Evolutionary conservation across 2,329 filamentous ascomycete species (phyloP).

Genomic region (Podosphaera leucotricha): DNA sequence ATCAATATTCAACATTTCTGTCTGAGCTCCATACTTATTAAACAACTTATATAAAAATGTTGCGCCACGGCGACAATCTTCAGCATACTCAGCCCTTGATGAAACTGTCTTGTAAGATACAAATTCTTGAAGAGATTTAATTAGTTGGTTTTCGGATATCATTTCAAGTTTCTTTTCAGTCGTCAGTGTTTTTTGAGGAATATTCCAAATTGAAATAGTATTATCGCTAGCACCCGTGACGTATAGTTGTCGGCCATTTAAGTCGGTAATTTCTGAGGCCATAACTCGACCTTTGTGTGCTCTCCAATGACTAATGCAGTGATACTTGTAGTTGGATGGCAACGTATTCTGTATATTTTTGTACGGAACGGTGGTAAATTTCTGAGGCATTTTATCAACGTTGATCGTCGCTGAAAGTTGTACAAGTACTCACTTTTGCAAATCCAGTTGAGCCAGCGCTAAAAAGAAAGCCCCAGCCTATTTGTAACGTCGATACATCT

Average conservation of each 20-base stretch:
- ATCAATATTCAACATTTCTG: slow-evolving; percentile 70
- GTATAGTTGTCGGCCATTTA: slow-evolving; percentile 55
- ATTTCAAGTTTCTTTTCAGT: slow-evolving; percentile 7
- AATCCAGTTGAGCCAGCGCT: slow-evolving; percentile 78
- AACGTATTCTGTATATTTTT: slow-evolving; percentile 25
- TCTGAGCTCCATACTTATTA: slow-evolving; percentile 72
- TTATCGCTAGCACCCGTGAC: slow-evolving; percentile 90
- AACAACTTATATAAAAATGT: slow-evolving; percentile 78
- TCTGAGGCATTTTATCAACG: slow-evolving; percentile 19
- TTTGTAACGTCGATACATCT: slow-evolving; percentile 68
- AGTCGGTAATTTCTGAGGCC: slow-evolving; percentile 51
- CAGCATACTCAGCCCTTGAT: slow-evolving; percentile 60
- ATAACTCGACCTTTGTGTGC: slow-evolving; percentile 76
- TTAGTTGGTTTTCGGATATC: slow-evolving; percentile 27
- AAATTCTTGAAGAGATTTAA: slow-evolving; percentile 61
- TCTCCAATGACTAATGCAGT: slow-evolving; percentile 53
- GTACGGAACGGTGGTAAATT: slow-evolving; percentile 43
- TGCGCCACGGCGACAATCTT: slow-evolving; percentile 80
- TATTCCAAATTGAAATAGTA: slow-evolving; percentile 69
- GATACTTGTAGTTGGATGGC: slow-evolving; percentile 54
- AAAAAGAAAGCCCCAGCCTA: slow-evolving; percentile 68
- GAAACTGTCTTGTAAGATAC: slow-evolving; percentile 85
- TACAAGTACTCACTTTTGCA: slow-evolving; percentile 38
- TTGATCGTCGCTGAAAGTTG: neutral
- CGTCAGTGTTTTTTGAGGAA: slow-evolving; percentile 21